These are phyloP conservation scores for Cenchrus americanus DNA, from an alignment of 176 grass and related monocot genomes.

Conservation along the genomic window DNA sequence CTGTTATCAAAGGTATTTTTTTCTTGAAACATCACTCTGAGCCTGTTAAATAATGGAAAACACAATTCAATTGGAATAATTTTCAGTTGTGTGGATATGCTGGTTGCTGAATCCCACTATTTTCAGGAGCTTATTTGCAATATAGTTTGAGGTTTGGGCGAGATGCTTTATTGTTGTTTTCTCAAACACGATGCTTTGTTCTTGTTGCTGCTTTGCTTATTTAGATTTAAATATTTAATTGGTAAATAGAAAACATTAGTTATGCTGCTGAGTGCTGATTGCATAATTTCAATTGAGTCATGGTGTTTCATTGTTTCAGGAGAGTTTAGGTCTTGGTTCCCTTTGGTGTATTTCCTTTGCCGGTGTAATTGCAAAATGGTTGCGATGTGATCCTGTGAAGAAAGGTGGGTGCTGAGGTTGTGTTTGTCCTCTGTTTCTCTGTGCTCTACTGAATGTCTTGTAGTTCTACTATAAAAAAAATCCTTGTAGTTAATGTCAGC, in stretches of 20 bases:
- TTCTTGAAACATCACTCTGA: neutral
- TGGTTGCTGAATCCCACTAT: neutral
- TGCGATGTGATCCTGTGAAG: conserved; percentile 63
- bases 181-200: no score
- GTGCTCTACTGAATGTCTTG: neutral
- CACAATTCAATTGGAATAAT: neutral
- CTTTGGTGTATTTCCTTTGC: conserved; percentile 61
- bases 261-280: neutral
- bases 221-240: conserved; percentile 8
- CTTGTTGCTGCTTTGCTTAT: neutral
- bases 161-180: neutral
- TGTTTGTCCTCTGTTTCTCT: neutral
- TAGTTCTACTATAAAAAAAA: no score
- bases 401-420: conserved; percentile 54
- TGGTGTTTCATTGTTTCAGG: conserved; percentile 51
- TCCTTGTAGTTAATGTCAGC: neutral
- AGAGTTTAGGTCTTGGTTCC: conserved; percentile 48
- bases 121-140: neutral
- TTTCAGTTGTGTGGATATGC: neutral
- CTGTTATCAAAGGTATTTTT: conserved; percentile 56
- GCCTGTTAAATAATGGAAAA: neutral
- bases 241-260: neutral
- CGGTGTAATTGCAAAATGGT: conserved; percentile 54
- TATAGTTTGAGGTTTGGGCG: neutral
- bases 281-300: neutral